phyloP scores from a whole-genome alignment of 2,329 filamentous ascomycete genomes.

The Verticillium albo-atrum region DNA sequence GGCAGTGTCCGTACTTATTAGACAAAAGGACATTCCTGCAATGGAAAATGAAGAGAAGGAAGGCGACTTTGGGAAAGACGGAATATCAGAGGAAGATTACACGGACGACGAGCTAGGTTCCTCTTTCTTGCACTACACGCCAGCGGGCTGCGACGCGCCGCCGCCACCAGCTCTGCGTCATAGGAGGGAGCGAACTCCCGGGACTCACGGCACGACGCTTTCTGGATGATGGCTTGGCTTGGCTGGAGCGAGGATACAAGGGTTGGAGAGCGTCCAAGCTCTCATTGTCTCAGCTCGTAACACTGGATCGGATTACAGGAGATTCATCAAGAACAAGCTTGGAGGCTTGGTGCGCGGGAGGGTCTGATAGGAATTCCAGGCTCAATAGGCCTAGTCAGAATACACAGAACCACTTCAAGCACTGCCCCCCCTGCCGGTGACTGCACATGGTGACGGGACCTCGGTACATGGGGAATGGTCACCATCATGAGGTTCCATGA shows the following conservation, averaged over 20 bases:
- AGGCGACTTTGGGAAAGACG: not conserved
- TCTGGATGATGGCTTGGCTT: not conserved
- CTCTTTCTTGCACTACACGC: not conserved
- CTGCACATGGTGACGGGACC: not conserved
- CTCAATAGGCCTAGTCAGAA: not conserved
- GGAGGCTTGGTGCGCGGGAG: not conserved
- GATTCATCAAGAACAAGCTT: not conserved
- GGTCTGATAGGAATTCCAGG: not conserved
- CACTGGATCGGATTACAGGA: not conserved
- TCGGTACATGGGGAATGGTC: not conserved
- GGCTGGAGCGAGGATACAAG: not conserved
- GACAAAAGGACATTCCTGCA: constrained; percentile 1
- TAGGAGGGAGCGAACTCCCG: not conserved
- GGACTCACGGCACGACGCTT: not conserved
- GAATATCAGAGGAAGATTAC: not conserved
- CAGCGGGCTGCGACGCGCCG: not conserved
- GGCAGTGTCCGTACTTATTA: not conserved
- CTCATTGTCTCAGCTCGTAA: not conserved
- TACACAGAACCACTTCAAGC: not conserved
- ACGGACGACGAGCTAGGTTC: not conserved
- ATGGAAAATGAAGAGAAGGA: not conserved
- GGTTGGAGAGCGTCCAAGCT: not conserved
- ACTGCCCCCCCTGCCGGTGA: not conserved
- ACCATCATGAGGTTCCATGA: not conserved
- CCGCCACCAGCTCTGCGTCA: not conserved